phyloP scores from a whole-genome alignment of 2,329 filamentous ascomycete genomes.

The Epichloe aotearoae region DNA sequence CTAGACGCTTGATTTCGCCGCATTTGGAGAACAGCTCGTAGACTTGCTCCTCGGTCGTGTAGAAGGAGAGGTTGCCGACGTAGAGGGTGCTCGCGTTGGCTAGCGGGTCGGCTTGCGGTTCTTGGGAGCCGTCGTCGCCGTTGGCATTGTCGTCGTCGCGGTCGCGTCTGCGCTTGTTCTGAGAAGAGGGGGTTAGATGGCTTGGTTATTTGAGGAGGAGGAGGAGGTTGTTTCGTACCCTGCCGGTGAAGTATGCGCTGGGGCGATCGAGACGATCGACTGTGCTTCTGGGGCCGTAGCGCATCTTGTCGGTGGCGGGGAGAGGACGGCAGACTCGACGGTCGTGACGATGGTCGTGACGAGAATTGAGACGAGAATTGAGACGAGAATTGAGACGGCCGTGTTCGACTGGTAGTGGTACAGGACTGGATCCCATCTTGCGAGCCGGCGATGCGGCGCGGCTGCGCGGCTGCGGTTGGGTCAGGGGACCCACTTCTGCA shows the following conservation, averaged over 20 bases:
- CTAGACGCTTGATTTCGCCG: conserved; percentile 92
- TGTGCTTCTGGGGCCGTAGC: conserved; percentile 45
- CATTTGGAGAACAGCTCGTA: conserved; percentile 94
- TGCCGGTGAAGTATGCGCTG: conserved; percentile 81
- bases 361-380: too few species aligned
- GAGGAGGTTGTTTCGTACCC: conserved; percentile 39
- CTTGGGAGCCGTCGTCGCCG: conserved; percentile 25
- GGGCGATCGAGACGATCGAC: conserved; percentile 88
- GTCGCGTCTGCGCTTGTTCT: conserved; percentile 63
- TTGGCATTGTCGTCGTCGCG: conserved; percentile 40
- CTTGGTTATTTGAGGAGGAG: background rate
- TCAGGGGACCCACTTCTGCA: too few species aligned
- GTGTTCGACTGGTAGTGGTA: too few species aligned
- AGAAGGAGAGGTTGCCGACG: conserved; percentile 95
- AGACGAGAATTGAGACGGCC: too few species aligned
- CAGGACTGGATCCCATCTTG: too few species aligned
- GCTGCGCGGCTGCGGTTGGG: too few species aligned
- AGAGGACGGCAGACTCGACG: background rate
- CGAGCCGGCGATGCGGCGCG: too few species aligned
- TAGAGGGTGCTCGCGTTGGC: conserved; percentile 88
- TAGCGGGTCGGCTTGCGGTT: conserved; percentile 52
- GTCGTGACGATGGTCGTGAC: background rate
- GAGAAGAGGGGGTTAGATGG: conserved; percentile 5
- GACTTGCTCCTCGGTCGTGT: conserved; percentile 98
- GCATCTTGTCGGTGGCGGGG: conserved; percentile 22